Evolutionary conservation across 495 filamentous ascomycete genomes (phyloP), one percentile per base, ranked within the genome.

Genomic region (Penicillium fimorum): DNA sequence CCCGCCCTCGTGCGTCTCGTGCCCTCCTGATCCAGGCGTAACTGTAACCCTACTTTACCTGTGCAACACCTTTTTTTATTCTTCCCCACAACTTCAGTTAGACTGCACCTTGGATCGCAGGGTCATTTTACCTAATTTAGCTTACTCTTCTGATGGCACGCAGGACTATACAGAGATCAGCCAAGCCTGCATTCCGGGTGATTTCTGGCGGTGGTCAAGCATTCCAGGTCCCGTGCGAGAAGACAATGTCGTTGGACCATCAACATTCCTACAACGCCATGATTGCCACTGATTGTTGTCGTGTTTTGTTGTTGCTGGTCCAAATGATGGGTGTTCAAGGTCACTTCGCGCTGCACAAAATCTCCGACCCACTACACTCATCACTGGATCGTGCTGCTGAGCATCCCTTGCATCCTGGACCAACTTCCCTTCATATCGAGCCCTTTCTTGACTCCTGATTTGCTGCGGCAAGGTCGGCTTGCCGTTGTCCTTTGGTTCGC

Each of bases 391-490:
- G 70, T 75, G 69, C 66, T 61, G 65, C 64, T 57, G 62, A 60
- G 41, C 53, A 66, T 67, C 72, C 75, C 75, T 78, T 78, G 75
- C 75, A 66, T 76, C 57, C 52, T 33, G 51, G n/a, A 55, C 49
- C 49, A 55, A 60, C 54, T 62, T 66, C 60, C 60, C 56, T 65
- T 65, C 65, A 64, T 66, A 69, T 70, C 68, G 63, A 62, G 61
- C 63, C 65, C 62, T 68, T 64, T 68, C 69, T 68, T 62, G 60
- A 62, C 64, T 72, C 70, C 72, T 76, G 71, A 78, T 76, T 76
- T 71, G 69, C 68, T 68, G 68, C 67, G 55, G 63, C 70, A 70
- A 68, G 69, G 68, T 69, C 55, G 56, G 66, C 57, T 57, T 57
- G 60, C 61, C 44, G 63, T 43, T 51, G 64, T 68, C 66, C 68